Evolutionary conservation across 129 eudicot genomes (phyloP), one percentile per base, ranked within the genome.

Genomic region (Erigeron canadensis): DNA sequence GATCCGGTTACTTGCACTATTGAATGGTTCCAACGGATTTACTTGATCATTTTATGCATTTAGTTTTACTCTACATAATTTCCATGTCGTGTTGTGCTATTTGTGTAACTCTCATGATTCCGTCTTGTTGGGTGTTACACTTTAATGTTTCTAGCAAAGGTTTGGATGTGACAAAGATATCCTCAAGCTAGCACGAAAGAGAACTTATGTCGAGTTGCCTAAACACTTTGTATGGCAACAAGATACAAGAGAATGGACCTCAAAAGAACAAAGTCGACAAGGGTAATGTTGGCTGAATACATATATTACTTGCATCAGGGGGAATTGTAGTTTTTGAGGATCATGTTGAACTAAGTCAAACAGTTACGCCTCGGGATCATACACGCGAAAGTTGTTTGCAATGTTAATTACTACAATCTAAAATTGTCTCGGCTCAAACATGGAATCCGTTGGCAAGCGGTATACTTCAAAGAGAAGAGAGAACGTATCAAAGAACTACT

Each of bases 121-220:
- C n/a, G n/a, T n/a, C n/a, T n/a, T n/a, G n/a, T n/a, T n/a, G n/a
- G n/a, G n/a, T n/a, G n/a, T n/a, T n/a, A 5, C 0, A 5, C n/a
- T 1, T 37, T 54, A 9, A 71, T 62, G 39, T 45, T 78, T 0
- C 37, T 37, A 1, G 67, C 12, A 1, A 71, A 71, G 82, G 77
- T 37, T 78, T 10, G 13, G 10, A n/a, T 17, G 34, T 0, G 71
- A 71, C 12, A 70, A 53, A 7, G 6, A 12, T 5, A 12, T 15
- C 6, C 4, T 0, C 4, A 0, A 1, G 81, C 72, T 0, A 1
- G 81, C 72, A 0, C 10, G 56, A 4, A 6, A 18, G 0, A 40
- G 28, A 5, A 60, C 71, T 1, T 77, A 77, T 23, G 39, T 48
- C 0, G 66, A 77, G 5, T 51, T 77, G 1, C 81, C 81, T 0